These are phyloP conservation scores for Neofusicoccum ribis DNA, from an alignment of 2,329 filamentous ascomycete species.

Conservation along the genomic window DNA sequence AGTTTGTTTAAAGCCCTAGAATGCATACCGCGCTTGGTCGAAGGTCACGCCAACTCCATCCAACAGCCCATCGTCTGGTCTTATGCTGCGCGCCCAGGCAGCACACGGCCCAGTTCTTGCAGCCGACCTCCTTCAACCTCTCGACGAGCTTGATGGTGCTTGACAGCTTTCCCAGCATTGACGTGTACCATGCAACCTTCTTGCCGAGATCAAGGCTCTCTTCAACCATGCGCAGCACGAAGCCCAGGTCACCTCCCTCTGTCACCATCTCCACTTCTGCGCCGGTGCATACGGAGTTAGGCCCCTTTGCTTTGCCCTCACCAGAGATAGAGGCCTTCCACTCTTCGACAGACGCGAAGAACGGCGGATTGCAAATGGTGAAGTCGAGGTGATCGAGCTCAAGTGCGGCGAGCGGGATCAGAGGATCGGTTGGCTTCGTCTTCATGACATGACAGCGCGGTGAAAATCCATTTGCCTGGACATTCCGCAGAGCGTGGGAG, in stretches of 20 bases:
- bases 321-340: conserved; percentile 62
- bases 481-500: conserved; percentile 65
- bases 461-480: conserved; percentile 64
- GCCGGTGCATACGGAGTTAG: conserved; percentile 75
- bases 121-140: conserved; percentile 58
- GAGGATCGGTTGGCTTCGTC: conserved; percentile 50
- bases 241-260: conserved; percentile 72
- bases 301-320: conserved; percentile 63
- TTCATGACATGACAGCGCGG: conserved; percentile 64
- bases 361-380: conserved; percentile 91
- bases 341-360: conserved; percentile 75
- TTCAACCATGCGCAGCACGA: conserved; percentile 68
- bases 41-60: conserved; percentile 56
- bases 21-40: not conserved
- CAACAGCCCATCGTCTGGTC: conserved; percentile 84
- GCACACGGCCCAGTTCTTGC: conserved; percentile 66
- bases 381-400: conserved; percentile 68
- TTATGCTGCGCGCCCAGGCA: conserved; percentile 73
- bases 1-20: conserved; percentile 22
- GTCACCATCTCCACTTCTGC: conserved; percentile 83
- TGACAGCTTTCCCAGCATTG: conserved; percentile 81
- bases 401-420: conserved; percentile 64
- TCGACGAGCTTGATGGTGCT: conserved; percentile 65
- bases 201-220: conserved; percentile 53
- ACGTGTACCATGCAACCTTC: conserved; percentile 72